Percentiles rank a stretch among this genome's conserved stretches.
phyloP scores from a whole-genome alignment of 2,329 filamentous ascomycete species.

The Drechslerella stenobrocha region DNA sequence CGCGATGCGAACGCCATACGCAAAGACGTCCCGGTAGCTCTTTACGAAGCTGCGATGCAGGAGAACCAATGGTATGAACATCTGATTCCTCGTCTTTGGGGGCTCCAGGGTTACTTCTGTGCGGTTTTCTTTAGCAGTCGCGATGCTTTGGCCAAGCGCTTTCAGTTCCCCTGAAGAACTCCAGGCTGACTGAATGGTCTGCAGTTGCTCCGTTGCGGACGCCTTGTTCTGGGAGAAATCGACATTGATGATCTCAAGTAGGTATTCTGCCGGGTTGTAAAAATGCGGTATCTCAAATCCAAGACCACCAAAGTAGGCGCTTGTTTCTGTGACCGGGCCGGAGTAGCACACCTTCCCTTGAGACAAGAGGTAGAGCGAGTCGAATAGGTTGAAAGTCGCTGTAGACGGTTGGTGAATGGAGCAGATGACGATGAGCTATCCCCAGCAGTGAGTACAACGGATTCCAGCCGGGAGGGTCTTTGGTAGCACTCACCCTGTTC shows the following conservation, averaged over 20 bases:
- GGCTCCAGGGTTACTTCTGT: constrained; percentile 49
- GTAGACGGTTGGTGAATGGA: constrained; percentile 86
- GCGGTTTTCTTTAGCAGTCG: constrained; percentile 53
- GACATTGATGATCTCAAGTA: constrained; percentile 76
- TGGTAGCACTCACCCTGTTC: constrained; percentile 62
- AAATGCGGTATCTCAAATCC: constrained; percentile 68
- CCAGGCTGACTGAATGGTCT: constrained; percentile 52
- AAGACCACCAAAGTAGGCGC: constrained; percentile 66
- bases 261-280: constrained; percentile 77
- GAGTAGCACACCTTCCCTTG: constrained; percentile 73
- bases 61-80: constrained; percentile 64
- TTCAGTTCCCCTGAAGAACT: constrained; percentile 56
- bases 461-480: background rate
- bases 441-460: constrained; percentile 9
- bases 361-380: constrained; percentile 75
- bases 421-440: constrained; percentile 72
- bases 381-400: constrained; percentile 76
- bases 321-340: constrained; percentile 64
- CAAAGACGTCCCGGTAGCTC: constrained; percentile 78
- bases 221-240: constrained; percentile 62
- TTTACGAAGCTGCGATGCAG: constrained; percentile 81
- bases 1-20: constrained; percentile 76
- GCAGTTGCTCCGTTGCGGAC: constrained; percentile 56
- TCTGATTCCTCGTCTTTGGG: constrained; percentile 57
- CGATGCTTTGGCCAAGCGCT: constrained; percentile 51